phyloP scores from a whole-genome alignment of 164 flowering plant species.

The Cinnamomum chago region DNA sequence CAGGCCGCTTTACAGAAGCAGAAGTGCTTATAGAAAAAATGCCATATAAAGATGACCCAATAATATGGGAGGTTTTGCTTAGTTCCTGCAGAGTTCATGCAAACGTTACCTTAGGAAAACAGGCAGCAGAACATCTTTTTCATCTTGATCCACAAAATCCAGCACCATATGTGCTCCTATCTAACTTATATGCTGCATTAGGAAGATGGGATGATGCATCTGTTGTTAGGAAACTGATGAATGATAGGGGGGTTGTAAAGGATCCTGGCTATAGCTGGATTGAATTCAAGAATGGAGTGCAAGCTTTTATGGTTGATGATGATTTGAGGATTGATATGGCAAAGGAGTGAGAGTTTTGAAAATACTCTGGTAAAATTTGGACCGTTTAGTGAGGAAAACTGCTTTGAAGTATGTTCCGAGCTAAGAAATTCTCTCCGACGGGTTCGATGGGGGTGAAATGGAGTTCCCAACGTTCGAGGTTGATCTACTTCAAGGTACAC shows the following conservation, averaged over 20 bases:
- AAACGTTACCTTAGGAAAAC: conserved; percentile 57
- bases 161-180: conserved; percentile 65
- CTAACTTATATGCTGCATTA: conserved; percentile 62
- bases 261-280: conserved; percentile 70
- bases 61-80: conserved; percentile 81
- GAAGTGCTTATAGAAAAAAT: conserved; percentile 52
- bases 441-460: neutral
- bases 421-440: too few species aligned
- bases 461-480: neutral
- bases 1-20: conserved; percentile 63
- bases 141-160: conserved; percentile 56
- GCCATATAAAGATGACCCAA: conserved; percentile 64
- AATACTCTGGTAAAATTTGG: neutral
- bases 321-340: conserved; percentile 12
- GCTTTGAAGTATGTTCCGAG: neutral
- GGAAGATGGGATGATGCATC: conserved; percentile 81
- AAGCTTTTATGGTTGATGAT: conserved; percentile 27
- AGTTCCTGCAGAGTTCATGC: conserved; percentile 74
- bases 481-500: too few species aligned
- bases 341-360: conserved; percentile 6
- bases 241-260: conserved; percentile 37
- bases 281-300: conserved; percentile 28
- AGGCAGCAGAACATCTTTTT: conserved; percentile 69
- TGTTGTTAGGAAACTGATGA: conserved; percentile 52
- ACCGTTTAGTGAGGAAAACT: neutral